Conservation (phyloP, 768 basidiomycete species). For the Tephrocybe sp. region DNA sequence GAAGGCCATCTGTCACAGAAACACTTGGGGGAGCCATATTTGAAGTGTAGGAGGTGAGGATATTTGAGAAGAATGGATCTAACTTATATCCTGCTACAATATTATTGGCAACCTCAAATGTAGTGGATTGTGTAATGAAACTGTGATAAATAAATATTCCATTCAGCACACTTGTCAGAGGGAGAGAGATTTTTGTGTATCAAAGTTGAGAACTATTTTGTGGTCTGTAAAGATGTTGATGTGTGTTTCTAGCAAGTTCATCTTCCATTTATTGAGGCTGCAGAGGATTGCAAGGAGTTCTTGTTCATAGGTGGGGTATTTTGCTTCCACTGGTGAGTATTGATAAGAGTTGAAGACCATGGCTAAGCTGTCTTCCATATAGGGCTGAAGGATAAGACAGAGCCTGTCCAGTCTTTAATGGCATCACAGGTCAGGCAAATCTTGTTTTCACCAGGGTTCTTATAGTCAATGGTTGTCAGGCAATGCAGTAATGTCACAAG, state of each 20-base stretch:
- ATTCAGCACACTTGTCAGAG: constrained; percentile 30
- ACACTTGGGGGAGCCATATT: background rate
- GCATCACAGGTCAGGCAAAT: background rate
- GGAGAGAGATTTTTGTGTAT: constrained; percentile 28
- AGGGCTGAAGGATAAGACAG: constrained; percentile 15
- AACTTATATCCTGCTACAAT: no score
- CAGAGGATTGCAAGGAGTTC: constrained; percentile 36
- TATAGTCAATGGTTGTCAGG: constrained; percentile 30
- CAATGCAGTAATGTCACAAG: constrained; percentile 21
- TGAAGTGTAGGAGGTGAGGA: no score
- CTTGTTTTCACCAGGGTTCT: constrained; percentile 19
- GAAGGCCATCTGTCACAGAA: no score
- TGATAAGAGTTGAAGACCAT: constrained; percentile 1
- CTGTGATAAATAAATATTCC: constrained; percentile 26
- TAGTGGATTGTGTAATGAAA: constrained; percentile 34
- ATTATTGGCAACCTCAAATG: constrained; percentile 31
- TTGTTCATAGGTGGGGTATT: constrained; percentile 26
- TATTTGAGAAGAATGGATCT: no score
- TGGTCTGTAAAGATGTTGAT: constrained; percentile 14
- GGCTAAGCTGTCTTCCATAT: constrained; percentile 3
- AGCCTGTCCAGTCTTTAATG: background rate
- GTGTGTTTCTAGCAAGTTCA: constrained; percentile 18
- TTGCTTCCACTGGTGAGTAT: background rate
- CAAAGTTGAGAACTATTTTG: constrained; percentile 27
- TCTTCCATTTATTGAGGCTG: constrained; percentile 25